Conservation (phyloP, 306 rosid species). For the Heteromeles arbutifolia region DNA sequence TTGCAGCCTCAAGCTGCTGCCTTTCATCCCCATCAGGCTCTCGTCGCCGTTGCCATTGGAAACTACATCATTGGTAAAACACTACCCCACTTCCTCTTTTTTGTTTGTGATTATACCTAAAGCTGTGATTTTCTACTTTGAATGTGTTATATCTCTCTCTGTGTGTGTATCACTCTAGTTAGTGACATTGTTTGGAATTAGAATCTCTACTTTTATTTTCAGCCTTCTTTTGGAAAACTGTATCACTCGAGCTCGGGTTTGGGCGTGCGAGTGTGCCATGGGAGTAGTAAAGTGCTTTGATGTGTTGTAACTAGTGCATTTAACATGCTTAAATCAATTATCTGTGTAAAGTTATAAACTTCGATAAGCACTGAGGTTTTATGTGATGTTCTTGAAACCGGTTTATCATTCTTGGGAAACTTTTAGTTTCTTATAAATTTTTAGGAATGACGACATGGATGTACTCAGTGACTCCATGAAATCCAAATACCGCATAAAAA, state of each 20-base stretch:
- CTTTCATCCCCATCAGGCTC: conserved; percentile 86
- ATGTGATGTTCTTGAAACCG: neutral
- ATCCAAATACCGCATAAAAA: neutral
- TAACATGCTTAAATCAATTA: neutral
- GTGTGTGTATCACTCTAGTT: neutral
- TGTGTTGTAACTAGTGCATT: neutral
- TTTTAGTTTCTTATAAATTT: neutral
- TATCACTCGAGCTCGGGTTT: neutral
- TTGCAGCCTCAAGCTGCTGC: conserved; percentile 88
- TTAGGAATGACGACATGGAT: neutral
- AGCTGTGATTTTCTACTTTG: neutral
- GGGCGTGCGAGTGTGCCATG: neutral
- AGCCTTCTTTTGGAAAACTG: neutral
- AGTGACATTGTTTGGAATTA: neutral
- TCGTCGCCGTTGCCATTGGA: conserved; percentile 89
- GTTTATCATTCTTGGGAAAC: neutral
- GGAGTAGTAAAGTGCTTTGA: neutral
- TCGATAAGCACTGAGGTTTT: neutral
- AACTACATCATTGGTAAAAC: conserved; percentile 73
- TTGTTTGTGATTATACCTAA: neutral
- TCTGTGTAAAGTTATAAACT: neutral
- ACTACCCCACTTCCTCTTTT: neutral
- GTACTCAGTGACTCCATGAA: neutral
- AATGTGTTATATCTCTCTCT: neutral
- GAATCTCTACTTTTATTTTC: neutral